phyloP scores from a whole-genome alignment of 106 monocot genomes.

The Gastrodia elata region DNA sequence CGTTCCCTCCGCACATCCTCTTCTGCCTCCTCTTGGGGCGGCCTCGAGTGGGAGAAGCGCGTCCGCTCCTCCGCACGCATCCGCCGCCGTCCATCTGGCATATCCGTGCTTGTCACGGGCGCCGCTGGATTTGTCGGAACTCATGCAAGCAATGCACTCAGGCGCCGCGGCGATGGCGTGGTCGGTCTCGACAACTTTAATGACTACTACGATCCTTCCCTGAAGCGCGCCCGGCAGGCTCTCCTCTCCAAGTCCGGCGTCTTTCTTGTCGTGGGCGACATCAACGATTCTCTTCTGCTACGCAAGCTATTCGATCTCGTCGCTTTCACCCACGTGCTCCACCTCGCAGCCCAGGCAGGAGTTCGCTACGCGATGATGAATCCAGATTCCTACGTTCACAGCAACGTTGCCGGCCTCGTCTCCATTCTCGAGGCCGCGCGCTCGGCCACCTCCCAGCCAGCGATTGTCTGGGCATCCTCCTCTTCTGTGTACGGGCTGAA shows the following conservation, averaged over 20 bases:
- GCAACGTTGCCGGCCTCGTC: slow-evolving; percentile 18
- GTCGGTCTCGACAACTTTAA: slow-evolving; percentile 19
- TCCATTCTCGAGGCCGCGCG: slow-evolving; percentile 14
- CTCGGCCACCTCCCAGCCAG: slow-evolving; percentile 16
- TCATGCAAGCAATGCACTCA: slow-evolving; percentile 14
- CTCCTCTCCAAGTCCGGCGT: slow-evolving; percentile 8
- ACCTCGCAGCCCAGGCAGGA: slow-evolving; percentile 22
- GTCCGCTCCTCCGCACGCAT: slow-evolving; percentile 18
- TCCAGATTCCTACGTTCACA: slow-evolving; percentile 14
- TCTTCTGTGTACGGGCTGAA: slow-evolving; percentile 21
- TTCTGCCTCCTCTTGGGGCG: slow-evolving; percentile 8
- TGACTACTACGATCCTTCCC: slow-evolving; percentile 22
- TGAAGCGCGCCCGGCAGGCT: slow-evolving; percentile 20
- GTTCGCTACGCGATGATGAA: slow-evolving; percentile 24
- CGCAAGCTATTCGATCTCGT: slow-evolving; percentile 17
- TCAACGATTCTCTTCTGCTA: slow-evolving; percentile 14
- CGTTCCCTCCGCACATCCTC: slow-evolving; percentile 6
- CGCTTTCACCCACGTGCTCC: slow-evolving; percentile 17
- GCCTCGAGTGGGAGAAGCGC: slow-evolving; percentile 17
- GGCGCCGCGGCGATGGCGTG: slow-evolving; percentile 22
- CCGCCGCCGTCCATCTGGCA: neutral
- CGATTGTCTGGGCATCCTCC: slow-evolving; percentile 19
- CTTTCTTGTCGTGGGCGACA: slow-evolving; percentile 20
- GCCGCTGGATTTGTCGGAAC: slow-evolving; percentile 23
- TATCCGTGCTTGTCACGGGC: slow-evolving; percentile 21